A percentile compares a stretch with the other conserved stretches of the same genome.
Conservation (phyloP, 1,284 basidiomycete species). For the Coniferiporia sulphurascens region DNA sequence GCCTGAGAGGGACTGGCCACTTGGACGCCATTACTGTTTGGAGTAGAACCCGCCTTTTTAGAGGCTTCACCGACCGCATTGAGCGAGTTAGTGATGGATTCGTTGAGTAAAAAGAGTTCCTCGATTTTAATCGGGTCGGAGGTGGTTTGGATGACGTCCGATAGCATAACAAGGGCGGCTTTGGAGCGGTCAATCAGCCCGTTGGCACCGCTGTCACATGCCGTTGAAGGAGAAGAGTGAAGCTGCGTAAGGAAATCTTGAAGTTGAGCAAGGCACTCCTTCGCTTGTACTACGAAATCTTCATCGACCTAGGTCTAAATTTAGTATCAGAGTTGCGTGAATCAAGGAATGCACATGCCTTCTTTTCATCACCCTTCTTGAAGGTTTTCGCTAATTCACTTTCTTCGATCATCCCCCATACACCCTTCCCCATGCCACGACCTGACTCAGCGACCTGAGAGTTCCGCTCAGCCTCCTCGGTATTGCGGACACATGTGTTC, state of each 20-base stretch:
- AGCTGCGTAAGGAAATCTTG: constrained; percentile 39
- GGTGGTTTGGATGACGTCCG: constrained; percentile 51
- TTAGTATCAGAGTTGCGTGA: neutral
- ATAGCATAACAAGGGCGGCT: constrained; percentile 53
- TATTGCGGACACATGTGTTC: constrained; percentile 85
- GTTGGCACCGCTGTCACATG: constrained; percentile 20
- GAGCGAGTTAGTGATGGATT: constrained; percentile 55
- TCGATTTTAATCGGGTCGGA: constrained; percentile 57
- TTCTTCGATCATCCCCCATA: constrained; percentile 79
- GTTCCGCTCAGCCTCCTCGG: constrained; percentile 68
- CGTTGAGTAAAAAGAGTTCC: constrained; percentile 67
- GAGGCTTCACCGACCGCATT: constrained; percentile 34
- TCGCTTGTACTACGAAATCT: constrained; percentile 51
- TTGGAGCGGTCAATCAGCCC: constrained; percentile 46
- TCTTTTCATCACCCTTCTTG: constrained; percentile 54
- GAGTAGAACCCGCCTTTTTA: neutral
- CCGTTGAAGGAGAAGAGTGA: constrained; percentile 32
- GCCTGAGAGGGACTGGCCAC: neutral
- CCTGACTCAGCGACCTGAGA: constrained; percentile 32
- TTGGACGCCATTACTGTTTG: constrained; percentile 5
- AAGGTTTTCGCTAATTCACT: constrained; percentile 71
- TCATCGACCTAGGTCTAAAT: constrained; percentile 38
- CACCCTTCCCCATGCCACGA: constrained; percentile 51
- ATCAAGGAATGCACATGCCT: constrained; percentile 34
- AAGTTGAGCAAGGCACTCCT: constrained; percentile 42